Base-by-base conservation (phyloP, 805 yeast genomes). In the Ogataea salicorniae region DNA sequence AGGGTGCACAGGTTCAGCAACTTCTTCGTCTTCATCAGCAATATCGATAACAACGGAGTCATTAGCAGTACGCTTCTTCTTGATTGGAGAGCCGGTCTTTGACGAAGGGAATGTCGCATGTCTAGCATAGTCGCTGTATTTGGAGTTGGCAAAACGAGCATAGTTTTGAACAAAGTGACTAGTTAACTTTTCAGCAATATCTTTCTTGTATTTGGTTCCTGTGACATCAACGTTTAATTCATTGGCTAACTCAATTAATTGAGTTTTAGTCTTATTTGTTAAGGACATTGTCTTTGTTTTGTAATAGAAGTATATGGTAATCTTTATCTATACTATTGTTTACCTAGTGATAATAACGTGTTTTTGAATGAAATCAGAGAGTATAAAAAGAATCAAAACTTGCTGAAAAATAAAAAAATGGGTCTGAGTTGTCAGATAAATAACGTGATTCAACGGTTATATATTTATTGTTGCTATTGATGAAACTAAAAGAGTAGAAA, bases 161-260 rank as follows among this genome's bases (percentile, higher is more conserved):
- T 52, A 48, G 52, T 65, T 53, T 17, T 53, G 58, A 11, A 48
- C 34, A 14, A 66, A 53, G 42, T 49, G 52, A 11, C 48, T 56
- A 37, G 49, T 48, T 9, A 66, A 46, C 38, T 50, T 53, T 20
- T 60, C 63, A 33, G 54, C 44, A 23, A 60, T 52, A 13, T 62
- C 68, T 37, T 61, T 61, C 50, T 64, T 66, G 42, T 62, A 60
- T 33, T 57, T 56, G 43, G 58, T 53, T 1, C 40, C 50, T 20
- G 56, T 34, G 39, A 61, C 46, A 37, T 54, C 60, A 37, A 66
- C 48, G 6, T 54, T 54, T 26, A 64, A 38, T 6, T 58, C 66
- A n/a, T 49, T 55, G 15, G 68, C 68, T n/a, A 66, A 57, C 18
- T 60, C 68, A 34, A 49, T 48, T 45, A 66, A 50, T 45, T 64